These are phyloP conservation scores for Euphorbia lathyris DNA, from an alignment of 345 rosid species.

Conservation along the genomic window DNA sequence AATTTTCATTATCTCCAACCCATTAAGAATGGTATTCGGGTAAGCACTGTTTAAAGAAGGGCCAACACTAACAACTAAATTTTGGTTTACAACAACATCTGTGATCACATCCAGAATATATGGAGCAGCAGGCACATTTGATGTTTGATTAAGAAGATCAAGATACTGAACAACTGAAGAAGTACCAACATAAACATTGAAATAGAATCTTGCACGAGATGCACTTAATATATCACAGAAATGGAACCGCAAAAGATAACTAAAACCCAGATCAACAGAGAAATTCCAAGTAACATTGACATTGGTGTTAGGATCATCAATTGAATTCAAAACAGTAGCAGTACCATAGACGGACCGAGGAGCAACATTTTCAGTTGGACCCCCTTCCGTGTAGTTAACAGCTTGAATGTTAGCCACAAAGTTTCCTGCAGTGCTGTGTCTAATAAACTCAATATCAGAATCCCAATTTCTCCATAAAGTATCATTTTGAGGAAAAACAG, in stretches of 20 bases:
- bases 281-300: slow-evolving; percentile 76
- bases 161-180: slow-evolving; percentile 38
- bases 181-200: slow-evolving; percentile 58
- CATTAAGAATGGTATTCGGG: slow-evolving; percentile 49
- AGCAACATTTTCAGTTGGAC: slow-evolving; percentile 43
- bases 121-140: slow-evolving; percentile 52
- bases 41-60: slow-evolving; percentile 22
- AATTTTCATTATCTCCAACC: slow-evolving; percentile 63
- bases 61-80: slow-evolving; percentile 57
- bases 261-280: slow-evolving; percentile 58
- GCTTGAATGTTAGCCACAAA: slow-evolving; percentile 36
- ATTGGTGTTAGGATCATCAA: slow-evolving; percentile 8
- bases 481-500: slow-evolving; percentile 51
- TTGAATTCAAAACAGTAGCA: slow-evolving; percentile 48
- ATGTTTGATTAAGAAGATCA: slow-evolving; percentile 43
- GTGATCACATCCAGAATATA: slow-evolving; percentile 57
- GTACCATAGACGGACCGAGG: slow-evolving; percentile 75
- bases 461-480: slow-evolving; percentile 74
- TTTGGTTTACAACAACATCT: slow-evolving; percentile 19
- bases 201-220: slow-evolving; percentile 12
- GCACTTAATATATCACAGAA: slow-evolving; percentile 55
- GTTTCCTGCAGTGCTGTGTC: slow-evolving; percentile 23
- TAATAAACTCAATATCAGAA: slow-evolving; percentile 49
- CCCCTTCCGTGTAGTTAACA: slow-evolving; percentile 43
- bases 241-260: slow-evolving; percentile 71